These are phyloP conservation scores for Penicillium goetzii DNA, from an alignment of 495 filamentous ascomycete genomes.

Conservation along the genomic window DNA sequence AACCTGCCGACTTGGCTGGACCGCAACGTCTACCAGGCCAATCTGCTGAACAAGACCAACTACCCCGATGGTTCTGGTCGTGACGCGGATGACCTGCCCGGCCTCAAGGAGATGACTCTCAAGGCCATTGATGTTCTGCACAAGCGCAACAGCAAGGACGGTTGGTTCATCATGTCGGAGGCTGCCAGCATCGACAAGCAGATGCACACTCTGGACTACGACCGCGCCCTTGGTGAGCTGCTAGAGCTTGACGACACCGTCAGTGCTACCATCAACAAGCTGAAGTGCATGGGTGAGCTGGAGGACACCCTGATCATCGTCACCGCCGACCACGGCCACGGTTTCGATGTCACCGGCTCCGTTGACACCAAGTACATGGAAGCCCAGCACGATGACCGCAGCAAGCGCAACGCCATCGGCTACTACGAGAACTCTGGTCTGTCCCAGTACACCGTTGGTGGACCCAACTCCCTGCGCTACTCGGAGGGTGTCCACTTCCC, in stretches of 20 bases:
- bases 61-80: slow-evolving; percentile 60
- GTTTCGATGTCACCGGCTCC: slow-evolving; percentile 66
- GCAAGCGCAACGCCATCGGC: slow-evolving; percentile 69
- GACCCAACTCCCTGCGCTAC: slow-evolving; percentile 50
- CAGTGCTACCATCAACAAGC: slow-evolving; percentile 64
- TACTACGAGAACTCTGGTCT: slow-evolving; percentile 66
- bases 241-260: slow-evolving; percentile 78
- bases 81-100: slow-evolving; percentile 67
- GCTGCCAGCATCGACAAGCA: slow-evolving; percentile 78
- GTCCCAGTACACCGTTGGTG: slow-evolving; percentile 65
- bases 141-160: slow-evolving; percentile 61
- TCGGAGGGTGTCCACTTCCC: slow-evolving; percentile 70
- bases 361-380: slow-evolving; percentile 62
- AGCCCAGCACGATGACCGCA: slow-evolving; percentile 59
- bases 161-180: slow-evolving; percentile 79
- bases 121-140: slow-evolving; percentile 75
- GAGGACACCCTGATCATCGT: slow-evolving; percentile 72
- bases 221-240: slow-evolving; percentile 73
- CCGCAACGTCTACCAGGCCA: slow-evolving; percentile 68
- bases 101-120: slow-evolving; percentile 79
- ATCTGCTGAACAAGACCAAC: slow-evolving; percentile 62
- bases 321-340: slow-evolving; percentile 78
- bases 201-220: slow-evolving; percentile 78
- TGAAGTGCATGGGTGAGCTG: slow-evolving; percentile 57
- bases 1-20: slow-evolving; percentile 75